phyloP scores from a whole-genome alignment of 2,329 filamentous ascomycete genomes.

The Penicillium sp. region DNA sequence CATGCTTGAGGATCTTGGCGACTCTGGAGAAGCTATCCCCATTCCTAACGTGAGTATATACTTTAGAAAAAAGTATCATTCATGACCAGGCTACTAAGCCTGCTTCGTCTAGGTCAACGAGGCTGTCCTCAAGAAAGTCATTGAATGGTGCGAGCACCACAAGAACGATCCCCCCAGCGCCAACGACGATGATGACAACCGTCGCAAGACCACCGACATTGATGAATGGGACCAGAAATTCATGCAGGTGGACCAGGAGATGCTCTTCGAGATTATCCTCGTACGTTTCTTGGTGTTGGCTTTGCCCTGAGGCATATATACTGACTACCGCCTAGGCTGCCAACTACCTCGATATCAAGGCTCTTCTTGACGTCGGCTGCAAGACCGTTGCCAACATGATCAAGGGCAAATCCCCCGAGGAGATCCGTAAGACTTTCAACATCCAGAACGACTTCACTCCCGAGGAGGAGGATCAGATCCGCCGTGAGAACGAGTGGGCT shows the following conservation, averaged over 20 bases:
- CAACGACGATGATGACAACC: slow-evolving; percentile 84
- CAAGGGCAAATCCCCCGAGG: slow-evolving; percentile 99
- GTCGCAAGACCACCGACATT: slow-evolving; percentile 98
- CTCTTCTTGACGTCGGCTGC: slow-evolving; percentile 94
- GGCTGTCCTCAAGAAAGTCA: slow-evolving; percentile 87
- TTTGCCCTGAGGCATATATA: background rate
- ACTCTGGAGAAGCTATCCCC: slow-evolving; percentile 59
- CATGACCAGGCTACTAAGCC: background rate
- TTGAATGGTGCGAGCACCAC: slow-evolving; percentile 98
- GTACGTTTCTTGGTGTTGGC: slow-evolving; percentile 56
- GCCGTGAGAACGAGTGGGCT: slow-evolving; percentile 87
- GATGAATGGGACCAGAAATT: slow-evolving; percentile 99
- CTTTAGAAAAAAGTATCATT: background rate
- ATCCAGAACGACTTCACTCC: slow-evolving; percentile 99
- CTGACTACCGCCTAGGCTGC: slow-evolving; percentile 62
- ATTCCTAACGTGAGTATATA: slow-evolving; percentile 60
- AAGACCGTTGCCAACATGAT: slow-evolving; percentile 99
- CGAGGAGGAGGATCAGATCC: slow-evolving; percentile 98
- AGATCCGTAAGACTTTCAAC: slow-evolving; percentile 99
- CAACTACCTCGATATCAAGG: slow-evolving; percentile 99
- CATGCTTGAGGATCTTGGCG: slow-evolving; percentile 90
- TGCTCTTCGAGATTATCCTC: slow-evolving; percentile 99
- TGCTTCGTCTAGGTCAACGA: slow-evolving; percentile 69
- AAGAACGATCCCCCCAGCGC: slow-evolving; percentile 79
- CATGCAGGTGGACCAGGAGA: slow-evolving; percentile 99